Conservation (phyloP, 2,329 filamentous ascomycete genomes). For the Gremmenia infestans region DNA sequence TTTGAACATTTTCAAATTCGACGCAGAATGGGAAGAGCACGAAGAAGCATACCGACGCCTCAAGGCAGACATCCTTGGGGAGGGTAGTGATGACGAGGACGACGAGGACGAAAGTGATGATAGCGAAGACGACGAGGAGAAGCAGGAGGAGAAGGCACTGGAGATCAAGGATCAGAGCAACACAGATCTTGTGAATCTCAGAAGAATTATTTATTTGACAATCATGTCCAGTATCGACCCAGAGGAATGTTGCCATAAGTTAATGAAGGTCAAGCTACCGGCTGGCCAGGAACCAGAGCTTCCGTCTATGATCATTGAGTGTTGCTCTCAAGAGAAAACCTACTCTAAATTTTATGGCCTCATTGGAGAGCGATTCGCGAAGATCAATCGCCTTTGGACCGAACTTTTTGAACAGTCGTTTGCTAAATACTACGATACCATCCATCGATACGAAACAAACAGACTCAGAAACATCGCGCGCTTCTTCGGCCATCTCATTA, state of each 20-base stretch:
- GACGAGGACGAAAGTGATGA: constrained; percentile 61
- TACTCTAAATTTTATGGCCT: constrained; percentile 97
- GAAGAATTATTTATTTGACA: constrained; percentile 92
- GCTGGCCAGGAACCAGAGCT: constrained; percentile 82
- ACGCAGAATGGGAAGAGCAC: constrained; percentile 82
- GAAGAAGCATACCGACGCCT: constrained; percentile 86
- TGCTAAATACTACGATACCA: constrained; percentile 91
- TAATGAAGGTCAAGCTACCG: constrained; percentile 90
- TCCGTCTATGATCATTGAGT: constrained; percentile 95
- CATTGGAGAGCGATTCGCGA: constrained; percentile 91
- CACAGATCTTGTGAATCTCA: constrained; percentile 87
- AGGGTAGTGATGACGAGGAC: constrained; percentile 80
- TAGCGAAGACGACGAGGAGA: constrained; percentile 65
- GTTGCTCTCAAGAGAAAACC: constrained; percentile 91
- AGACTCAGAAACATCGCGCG: constrained; percentile 89
- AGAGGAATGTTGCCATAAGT: constrained; percentile 94
- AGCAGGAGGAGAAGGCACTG: constrained; percentile 73
- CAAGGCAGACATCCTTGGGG: constrained; percentile 89
- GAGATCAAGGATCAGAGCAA: constrained; percentile 99
- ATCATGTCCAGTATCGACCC: constrained; percentile 96
- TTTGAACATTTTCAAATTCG: constrained; percentile 94
- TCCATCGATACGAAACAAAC: constrained; percentile 96
- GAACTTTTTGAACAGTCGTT: constrained; percentile 90
- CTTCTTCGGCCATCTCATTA: constrained; percentile 88
- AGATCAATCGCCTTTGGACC: constrained; percentile 91